Evolutionary conservation across 2,329 filamentous ascomycete species (phyloP).

Genomic region (Curvularia eragrostidis): DNA sequence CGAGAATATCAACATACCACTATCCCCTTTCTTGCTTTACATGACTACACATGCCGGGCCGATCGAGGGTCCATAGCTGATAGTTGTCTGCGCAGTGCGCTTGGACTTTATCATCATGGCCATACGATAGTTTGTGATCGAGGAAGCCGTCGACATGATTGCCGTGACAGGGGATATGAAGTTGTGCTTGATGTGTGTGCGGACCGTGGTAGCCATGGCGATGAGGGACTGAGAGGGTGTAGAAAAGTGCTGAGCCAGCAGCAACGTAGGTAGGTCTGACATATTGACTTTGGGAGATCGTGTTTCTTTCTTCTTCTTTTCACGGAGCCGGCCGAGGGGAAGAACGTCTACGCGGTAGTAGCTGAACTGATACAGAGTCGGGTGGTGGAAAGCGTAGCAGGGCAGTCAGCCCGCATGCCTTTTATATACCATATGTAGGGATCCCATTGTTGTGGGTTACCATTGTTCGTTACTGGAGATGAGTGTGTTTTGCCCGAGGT

Average conservation of each 20-base stretch:
- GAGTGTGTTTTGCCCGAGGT: not conserved
- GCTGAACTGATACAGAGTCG: not conserved
- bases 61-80: not conserved
- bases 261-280: not conserved
- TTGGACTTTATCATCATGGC: not conserved
- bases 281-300: not conserved
- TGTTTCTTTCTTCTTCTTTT: not conserved
- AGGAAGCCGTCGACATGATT: not conserved
- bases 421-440: not conserved
- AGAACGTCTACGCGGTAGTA: not conserved
- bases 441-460: not conserved
- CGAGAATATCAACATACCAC: not conserved
- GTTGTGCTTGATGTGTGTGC: not conserved
- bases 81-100: not conserved
- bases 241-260: not conserved
- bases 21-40: not conserved
- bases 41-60: not conserved
- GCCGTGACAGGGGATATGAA: not conserved
- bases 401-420: not conserved
- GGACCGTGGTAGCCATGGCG: not conserved
- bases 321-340: not conserved
- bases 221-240: not conserved
- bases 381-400: not conserved
- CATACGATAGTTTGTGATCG: not conserved
- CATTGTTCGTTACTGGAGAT: not conserved